A percentile compares a stretch with the other conserved stretches of the same genome.
These are phyloP conservation scores for Vinca minor DNA, from an alignment of 257 asterid species.

Conservation along the genomic window DNA sequence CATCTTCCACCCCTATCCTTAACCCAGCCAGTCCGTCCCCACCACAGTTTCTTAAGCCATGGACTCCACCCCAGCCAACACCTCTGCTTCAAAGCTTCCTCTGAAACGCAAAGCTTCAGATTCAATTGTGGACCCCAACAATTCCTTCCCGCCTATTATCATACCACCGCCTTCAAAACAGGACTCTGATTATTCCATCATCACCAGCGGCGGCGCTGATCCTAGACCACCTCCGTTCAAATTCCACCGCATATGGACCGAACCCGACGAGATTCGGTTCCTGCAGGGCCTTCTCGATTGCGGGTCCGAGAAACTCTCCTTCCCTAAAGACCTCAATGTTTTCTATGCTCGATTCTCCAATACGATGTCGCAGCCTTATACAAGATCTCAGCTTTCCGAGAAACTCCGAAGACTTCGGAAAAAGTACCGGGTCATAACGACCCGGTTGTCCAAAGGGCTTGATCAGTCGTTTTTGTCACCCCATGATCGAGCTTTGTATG, in stretches of 20 bases:
- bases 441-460: constrained; percentile 48
- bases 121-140: background rate
- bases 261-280: constrained; percentile 82
- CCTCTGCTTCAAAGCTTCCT: constrained; percentile 54
- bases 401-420: constrained; percentile 73
- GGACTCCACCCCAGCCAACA: constrained; percentile 42
- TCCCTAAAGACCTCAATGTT: constrained; percentile 60
- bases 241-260: constrained; percentile 83
- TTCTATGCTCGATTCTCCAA: constrained; percentile 61
- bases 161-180: too few relatives aligned
- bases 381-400: constrained; percentile 76
- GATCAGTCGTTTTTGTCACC: constrained; percentile 39
- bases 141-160: constrained; percentile 12
- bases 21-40: constrained; percentile 17
- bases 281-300: constrained; percentile 53
- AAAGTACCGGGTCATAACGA: constrained; percentile 57
- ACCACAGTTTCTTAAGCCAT: constrained; percentile 19
- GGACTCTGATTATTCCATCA: background rate
- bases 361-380: constrained; percentile 74
- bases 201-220: background rate
- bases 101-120: constrained; percentile 73
- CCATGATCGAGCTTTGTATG: constrained; percentile 62
- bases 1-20: constrained; percentile 10
- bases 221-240: constrained; percentile 52
- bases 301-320: constrained; percentile 37